Evolutionary conservation across 169 alveolate species (phyloP).

Genomic region (Cryptosporidium canis): DNA sequence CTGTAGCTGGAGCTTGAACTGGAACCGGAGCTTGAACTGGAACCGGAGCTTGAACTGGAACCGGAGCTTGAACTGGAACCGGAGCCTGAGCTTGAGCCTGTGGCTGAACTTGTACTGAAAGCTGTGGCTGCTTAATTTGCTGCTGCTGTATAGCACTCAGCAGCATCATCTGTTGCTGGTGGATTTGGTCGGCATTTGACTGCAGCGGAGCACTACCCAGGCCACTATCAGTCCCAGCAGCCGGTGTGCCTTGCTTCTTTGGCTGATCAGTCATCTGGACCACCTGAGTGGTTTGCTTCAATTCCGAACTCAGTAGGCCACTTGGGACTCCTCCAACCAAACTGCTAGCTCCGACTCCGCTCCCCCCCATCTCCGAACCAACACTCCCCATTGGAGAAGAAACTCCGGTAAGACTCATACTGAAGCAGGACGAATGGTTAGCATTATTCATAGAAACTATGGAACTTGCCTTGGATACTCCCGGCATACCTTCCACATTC

Average conservation of each 20-base stretch:
- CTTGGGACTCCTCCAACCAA: neutral
- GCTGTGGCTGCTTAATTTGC: conserved; percentile 19
- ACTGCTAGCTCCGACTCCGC: neutral
- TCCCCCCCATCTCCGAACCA: neutral
- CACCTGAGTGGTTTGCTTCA: neutral
- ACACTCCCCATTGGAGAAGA: neutral
- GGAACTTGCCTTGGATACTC: neutral
- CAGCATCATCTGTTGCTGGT: conserved; percentile 50
- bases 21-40: neutral
- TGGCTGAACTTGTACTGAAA: neutral
- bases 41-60: neutral
- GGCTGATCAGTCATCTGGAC: neutral
- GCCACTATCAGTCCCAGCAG: neutral
- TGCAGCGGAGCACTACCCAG: neutral
- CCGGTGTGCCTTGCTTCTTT: neutral
- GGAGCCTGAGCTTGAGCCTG: neutral
- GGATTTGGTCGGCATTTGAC: neutral
- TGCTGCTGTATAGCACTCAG: conserved; percentile 62
- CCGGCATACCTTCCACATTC: neutral
- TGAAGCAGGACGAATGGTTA: neutral
- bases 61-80: too few relatives aligned
- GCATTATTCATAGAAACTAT: neutral
- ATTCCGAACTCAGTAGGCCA: neutral
- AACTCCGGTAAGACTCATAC: neutral
- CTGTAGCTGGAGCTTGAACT: neutral